Conservation (phyloP, 2,329 filamentous ascomycete species). For the Leptographium lundbergii region DNA sequence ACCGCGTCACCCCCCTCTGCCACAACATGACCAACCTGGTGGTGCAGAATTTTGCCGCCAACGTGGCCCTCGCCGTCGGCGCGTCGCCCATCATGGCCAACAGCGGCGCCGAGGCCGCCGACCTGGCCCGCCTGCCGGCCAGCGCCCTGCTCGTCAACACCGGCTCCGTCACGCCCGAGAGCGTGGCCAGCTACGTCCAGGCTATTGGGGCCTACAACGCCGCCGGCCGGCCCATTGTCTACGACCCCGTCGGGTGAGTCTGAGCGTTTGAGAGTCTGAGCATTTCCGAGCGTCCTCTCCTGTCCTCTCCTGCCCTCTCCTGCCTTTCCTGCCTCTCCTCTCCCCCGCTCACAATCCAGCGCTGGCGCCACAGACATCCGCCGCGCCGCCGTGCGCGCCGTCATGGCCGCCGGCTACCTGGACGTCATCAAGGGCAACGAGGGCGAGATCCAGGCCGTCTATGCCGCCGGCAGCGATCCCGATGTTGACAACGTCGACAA, state of each 20-base stretch:
- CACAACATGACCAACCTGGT: conserved; percentile 98
- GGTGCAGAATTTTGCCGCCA: conserved; percentile 89
- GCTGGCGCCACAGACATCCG: conserved; percentile 71
- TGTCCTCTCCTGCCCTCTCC: not conserved
- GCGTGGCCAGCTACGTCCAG: conserved; percentile 55
- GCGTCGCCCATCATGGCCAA: conserved; percentile 92
- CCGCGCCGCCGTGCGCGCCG: conserved; percentile 53
- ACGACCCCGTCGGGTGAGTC: conserved; percentile 73
- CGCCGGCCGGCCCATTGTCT: conserved; percentile 60
- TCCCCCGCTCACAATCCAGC: conserved; percentile 17
- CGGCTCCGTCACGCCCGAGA: conserved; percentile 75
- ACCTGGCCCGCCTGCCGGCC: conserved; percentile 58
- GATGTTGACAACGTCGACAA: conserved; percentile 10
- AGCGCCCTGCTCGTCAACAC: conserved; percentile 86
- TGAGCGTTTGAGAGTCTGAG: not conserved
- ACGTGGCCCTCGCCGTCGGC: conserved; percentile 73
- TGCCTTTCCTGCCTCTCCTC: conserved; percentile 2
- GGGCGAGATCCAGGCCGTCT: conserved; percentile 67
- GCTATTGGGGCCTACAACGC: conserved; percentile 74
- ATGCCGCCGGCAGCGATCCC: conserved; percentile 30
- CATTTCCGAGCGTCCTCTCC: conserved; percentile 1
- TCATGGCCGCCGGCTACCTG: conserved; percentile 65
- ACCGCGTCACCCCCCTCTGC: conserved; percentile 54
- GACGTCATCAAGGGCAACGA: conserved; percentile 92
- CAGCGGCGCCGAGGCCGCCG: conserved; percentile 67